phyloP scores from a whole-genome alignment of 2,329 filamentous ascomycete genomes.

The Arthrocladium fulminans region DNA sequence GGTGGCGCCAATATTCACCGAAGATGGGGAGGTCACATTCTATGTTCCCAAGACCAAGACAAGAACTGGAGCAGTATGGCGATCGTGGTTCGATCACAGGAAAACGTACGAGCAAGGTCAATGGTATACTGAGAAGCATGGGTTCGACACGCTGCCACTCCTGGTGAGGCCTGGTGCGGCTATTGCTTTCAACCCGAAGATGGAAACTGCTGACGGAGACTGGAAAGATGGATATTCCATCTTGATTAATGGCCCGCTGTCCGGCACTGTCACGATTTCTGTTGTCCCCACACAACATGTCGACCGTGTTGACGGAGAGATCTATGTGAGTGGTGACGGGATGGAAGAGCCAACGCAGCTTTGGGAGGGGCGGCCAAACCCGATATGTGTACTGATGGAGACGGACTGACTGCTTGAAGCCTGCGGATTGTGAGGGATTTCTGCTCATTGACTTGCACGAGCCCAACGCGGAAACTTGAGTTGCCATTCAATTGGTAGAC shows the following conservation, averaged over 20 bases:
- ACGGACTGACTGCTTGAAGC: too few relatives aligned
- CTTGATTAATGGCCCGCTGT: conserved; percentile 13
- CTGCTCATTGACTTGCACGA: too few relatives aligned
- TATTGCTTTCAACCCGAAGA: conserved; percentile 8
- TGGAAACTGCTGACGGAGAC: conserved; percentile 8
- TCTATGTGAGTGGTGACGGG: too few relatives aligned
- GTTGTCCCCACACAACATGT: too few relatives aligned
- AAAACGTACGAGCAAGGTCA: conserved; percentile 33
- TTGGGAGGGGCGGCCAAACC: too few relatives aligned
- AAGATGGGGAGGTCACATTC: conserved; percentile 56
- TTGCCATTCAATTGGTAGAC: too few relatives aligned
- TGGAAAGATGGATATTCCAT: conserved; percentile 10
- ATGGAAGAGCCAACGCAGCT: too few relatives aligned
- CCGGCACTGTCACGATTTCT: neutral
- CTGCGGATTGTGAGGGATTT: too few relatives aligned
- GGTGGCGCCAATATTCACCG: conserved; percentile 55
- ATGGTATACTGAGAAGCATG: conserved; percentile 54
- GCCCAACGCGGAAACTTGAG: too few relatives aligned
- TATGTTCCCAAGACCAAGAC: conserved; percentile 48
- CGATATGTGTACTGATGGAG: too few relatives aligned
- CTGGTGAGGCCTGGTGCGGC: conserved; percentile 49
- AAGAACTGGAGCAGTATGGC: conserved; percentile 33
- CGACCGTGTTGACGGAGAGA: too few relatives aligned
- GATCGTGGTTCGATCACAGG: conserved; percentile 39
- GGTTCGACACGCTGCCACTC: conserved; percentile 50